Evolutionary conservation across 2,329 filamentous ascomycete species (phyloP).

Genomic region (Hymenoscyphus repandus): DNA sequence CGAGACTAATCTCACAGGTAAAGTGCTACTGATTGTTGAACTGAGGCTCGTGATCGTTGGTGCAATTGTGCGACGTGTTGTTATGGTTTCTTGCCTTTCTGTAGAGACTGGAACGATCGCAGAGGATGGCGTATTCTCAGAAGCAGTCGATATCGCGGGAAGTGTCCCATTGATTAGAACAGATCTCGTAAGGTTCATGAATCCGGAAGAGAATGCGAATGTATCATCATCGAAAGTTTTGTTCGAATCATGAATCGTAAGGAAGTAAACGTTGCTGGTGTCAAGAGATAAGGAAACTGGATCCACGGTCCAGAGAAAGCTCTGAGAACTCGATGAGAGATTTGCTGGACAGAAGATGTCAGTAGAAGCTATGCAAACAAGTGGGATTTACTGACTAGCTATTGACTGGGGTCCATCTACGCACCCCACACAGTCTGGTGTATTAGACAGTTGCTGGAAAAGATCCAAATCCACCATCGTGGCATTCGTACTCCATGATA

Average conservation of each 20-base stretch:
- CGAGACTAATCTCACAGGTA: too few species aligned
- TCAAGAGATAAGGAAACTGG: too few species aligned
- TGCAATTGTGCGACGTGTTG: too few species aligned
- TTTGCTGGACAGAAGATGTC: neutral
- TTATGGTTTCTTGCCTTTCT: neutral
- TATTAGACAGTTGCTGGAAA: neutral
- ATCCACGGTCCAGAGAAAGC: neutral
- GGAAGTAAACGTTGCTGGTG: neutral
- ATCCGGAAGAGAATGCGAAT: neutral
- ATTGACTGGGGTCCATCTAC: neutral
- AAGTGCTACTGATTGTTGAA: too few species aligned
- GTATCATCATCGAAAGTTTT: neutral
- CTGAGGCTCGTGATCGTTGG: too few species aligned
- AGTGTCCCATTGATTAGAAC: neutral
- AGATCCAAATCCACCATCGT: conserved; percentile 2
- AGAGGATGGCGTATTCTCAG: neutral
- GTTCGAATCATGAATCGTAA: neutral
- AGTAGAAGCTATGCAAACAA: neutral
- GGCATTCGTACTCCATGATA: neutral
- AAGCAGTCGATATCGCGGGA: neutral
- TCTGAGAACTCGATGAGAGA: neutral
- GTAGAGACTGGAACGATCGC: neutral
- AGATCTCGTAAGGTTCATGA: neutral
- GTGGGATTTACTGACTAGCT: neutral
- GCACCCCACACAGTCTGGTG: neutral